Evolutionary conservation across 2,329 filamentous ascomycete genomes (phyloP), one percentile per base, ranked within the genome.

Genomic region (Taxawa tesnikishii): DNA sequence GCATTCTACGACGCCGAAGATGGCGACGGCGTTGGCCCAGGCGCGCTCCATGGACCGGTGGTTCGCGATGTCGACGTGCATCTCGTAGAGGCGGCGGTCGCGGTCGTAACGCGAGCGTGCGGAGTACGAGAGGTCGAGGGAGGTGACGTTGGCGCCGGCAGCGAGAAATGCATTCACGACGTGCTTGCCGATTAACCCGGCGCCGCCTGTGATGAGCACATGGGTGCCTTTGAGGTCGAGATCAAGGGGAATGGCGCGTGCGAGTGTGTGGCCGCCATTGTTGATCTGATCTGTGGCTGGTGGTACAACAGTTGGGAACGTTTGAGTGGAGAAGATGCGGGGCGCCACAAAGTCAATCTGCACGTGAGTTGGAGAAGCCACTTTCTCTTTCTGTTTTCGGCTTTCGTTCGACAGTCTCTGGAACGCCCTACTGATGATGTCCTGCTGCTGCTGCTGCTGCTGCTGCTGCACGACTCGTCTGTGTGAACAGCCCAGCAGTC

Each of bases 121-220:
- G 18, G 13, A 34, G 15, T 7, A 19, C 4, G 21, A 37, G 13
- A 46, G 28, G 29, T 49, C 46, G 26, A 47, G 24, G 26, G 43
- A 37, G 4, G 57, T 59, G 14, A 66, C 62, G 18, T 49, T 47
- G 15, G 53, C 49, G n/a, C 58, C 59, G 5, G 60, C 58, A 13
- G 57, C 46, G 19, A 63, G 49, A 38, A 64, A 60, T 26, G 57
- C 57, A 31, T 50, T 42, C 16, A 59, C 52, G 2, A 59, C 50
- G 10, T 54, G 47, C 5, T 45, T 42, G 6, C 59, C 60, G 27
- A 64, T 62, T 3, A 55, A 45, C 18, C 59, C 59, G 23, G 48
- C 52, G 26, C 54, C 59, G 19, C 60, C 59, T 5, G 59, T 63
- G 32, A 63, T 41, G 15, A 62, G 43, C 21, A 62, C 55, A 37